These are phyloP conservation scores for Tulasnella calospora DNA, from an alignment of 768 basidiomycete genomes.

Conservation along the genomic window DNA sequence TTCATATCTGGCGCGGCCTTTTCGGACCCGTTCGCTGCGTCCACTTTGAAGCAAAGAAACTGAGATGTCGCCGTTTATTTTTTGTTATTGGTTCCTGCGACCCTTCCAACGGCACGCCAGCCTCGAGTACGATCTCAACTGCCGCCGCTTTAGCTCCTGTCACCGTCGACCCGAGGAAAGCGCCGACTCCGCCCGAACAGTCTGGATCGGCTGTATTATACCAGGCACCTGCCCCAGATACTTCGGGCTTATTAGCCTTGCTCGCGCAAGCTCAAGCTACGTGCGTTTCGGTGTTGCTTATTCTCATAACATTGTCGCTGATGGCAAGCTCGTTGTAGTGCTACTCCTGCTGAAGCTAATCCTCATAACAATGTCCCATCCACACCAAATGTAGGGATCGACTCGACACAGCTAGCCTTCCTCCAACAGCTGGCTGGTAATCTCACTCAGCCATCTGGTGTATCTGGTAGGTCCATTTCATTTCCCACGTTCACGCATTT, in stretches of 20 bases:
- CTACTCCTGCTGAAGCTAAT: neutral
- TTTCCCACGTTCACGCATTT: constrained; percentile 6
- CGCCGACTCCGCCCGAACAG: constrained; percentile 18
- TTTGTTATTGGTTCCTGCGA: neutral
- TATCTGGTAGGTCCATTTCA: constrained; percentile 33
- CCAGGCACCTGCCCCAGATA: neutral
- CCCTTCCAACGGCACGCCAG: neutral
- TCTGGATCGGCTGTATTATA: constrained; percentile 8
- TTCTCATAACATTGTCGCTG: neutral
- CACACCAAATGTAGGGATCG: constrained; percentile 33
- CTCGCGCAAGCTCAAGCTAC: constrained; percentile 19
- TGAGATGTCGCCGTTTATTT: constrained; percentile 19
- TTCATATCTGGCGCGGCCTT: constrained; percentile 1
- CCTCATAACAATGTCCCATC: neutral
- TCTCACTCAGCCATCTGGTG: neutral
- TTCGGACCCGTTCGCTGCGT: neutral
- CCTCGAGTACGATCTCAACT: constrained; percentile 50
- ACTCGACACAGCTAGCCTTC: constrained; percentile 59
- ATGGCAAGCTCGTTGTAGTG: neutral
- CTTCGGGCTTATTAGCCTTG: neutral
- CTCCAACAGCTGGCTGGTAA: constrained; percentile 68
- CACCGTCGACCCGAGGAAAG: constrained; percentile 9
- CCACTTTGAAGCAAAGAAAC: constrained; percentile 20
- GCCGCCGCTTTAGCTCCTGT: constrained; percentile 35
- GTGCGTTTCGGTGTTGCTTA: neutral